These are phyloP conservation scores for Teratosphaeria gauchensis DNA, from an alignment of 2,329 filamentous ascomycete genomes.

Conservation along the genomic window DNA sequence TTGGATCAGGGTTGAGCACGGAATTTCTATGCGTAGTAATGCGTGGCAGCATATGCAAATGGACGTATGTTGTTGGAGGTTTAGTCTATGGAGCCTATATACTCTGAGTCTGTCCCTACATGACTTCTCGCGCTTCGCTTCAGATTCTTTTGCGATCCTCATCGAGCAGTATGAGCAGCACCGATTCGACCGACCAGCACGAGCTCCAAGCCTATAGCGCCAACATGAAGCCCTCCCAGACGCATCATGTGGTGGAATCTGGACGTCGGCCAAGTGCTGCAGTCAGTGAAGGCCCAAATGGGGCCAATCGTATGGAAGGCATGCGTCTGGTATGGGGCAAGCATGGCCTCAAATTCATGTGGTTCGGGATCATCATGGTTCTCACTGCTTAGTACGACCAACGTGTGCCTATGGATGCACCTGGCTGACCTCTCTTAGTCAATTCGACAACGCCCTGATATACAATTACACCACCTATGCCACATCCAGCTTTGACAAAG, in stretches of 20 bases:
- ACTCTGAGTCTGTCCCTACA: background rate
- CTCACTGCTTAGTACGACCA: background rate
- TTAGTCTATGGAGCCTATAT: background rate
- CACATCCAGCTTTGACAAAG: slow-evolving; percentile 28
- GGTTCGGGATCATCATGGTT: background rate
- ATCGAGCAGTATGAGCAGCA: background rate
- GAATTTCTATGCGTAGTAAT: background rate
- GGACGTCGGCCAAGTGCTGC: background rate
- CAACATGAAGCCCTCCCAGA: background rate
- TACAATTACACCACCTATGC: slow-evolving; percentile 33
- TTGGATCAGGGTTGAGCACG: background rate
- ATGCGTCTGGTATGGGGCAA: slow-evolving; percentile 1
- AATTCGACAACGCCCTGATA: slow-evolving; percentile 29
- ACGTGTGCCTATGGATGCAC: background rate
- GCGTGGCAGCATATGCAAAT: background rate
- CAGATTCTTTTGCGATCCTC: background rate
- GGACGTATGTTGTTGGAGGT: background rate
- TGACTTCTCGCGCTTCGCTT: background rate
- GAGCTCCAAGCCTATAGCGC: background rate
- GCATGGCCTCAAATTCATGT: slow-evolving; percentile 1
- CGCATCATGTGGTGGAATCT: background rate
- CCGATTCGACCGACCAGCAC: background rate
- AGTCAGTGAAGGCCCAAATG: background rate
- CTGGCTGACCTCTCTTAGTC: slow-evolving; percentile 12
- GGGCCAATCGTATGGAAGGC: background rate